Percentiles rank a stretch among this genome's conserved stretches.
Conservation (phyloP, 208 protist genomes). For the Trypanosoma lewisi region DNA sequence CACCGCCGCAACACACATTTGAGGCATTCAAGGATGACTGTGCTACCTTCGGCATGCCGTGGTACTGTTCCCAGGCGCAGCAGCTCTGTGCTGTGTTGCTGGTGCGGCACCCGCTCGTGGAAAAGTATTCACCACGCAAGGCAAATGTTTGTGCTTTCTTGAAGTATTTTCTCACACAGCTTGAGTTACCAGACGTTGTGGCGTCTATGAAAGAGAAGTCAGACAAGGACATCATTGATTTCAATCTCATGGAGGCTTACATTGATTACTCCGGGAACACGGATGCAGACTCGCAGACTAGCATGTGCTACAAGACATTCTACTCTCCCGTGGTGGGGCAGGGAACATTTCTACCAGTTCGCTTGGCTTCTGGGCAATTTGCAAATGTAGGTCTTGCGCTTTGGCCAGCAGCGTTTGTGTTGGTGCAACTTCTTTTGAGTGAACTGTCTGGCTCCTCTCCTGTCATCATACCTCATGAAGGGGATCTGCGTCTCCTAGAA, state of each 20-base stretch:
- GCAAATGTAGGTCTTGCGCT: constrained; percentile 76
- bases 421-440: constrained; percentile 68
- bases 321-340: constrained; percentile 6
- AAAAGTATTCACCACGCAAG: constrained; percentile 48
- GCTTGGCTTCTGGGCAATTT: constrained; percentile 61
- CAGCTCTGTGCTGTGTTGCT: constrained; percentile 48
- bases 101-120: constrained; percentile 50
- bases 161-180: constrained; percentile 59
- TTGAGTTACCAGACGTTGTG: constrained; percentile 40
- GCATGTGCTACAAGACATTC: constrained; percentile 74
- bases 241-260: constrained; percentile 62
- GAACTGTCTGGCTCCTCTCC: constrained; percentile 27
- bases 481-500: constrained; percentile 58
- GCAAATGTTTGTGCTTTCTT: constrained; percentile 56
- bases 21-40: constrained; percentile 68
- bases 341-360: constrained; percentile 46
- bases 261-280: constrained; percentile 37
- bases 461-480: constrained; percentile 13
- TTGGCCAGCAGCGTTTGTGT: constrained; percentile 77
- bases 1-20: constrained; percentile 49
- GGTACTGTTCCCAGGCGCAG: constrained; percentile 53
- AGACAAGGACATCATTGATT: constrained; percentile 38
- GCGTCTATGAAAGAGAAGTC: constrained; percentile 5
- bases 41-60: constrained; percentile 38
- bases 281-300: constrained; percentile 12